These are phyloP conservation scores for Phalaenopsis hybrid DNA, from an alignment of 116 monocot species.

Conservation along the genomic window DNA sequence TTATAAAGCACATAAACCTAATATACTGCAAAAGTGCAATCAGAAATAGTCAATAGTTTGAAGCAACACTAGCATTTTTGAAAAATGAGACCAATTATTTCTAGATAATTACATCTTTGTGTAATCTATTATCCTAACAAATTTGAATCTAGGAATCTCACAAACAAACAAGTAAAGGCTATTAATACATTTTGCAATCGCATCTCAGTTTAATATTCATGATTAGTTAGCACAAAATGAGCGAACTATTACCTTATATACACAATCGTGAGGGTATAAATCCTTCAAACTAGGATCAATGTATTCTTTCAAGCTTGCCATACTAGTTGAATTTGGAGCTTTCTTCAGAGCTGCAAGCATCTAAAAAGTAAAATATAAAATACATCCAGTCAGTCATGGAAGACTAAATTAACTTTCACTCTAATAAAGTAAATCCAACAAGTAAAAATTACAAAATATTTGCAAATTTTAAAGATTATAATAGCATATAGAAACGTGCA, in stretches of 20 bases:
- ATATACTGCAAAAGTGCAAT: no score
- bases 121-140: not conserved
- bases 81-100: no score
- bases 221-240: not conserved
- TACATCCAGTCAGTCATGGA: not conserved
- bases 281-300: conserved; percentile 80
- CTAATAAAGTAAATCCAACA: no score
- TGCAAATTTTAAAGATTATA: not conserved
- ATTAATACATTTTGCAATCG: not conserved
- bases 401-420: not conserved
- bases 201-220: not conserved
- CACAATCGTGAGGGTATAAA: conserved; percentile 88
- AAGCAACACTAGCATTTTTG: no score
- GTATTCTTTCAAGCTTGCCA: conserved; percentile 63
- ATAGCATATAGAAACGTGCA: not conserved
- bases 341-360: conserved; percentile 78
- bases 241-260: conserved; percentile 53
- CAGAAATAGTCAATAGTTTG: no score
- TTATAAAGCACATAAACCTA: no score
- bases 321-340: conserved; percentile 57
- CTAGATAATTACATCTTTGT: no score
- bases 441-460: not conserved
- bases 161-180: not conserved
- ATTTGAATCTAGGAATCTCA: not conserved
- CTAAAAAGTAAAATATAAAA: conserved; percentile 24